Evolutionary conservation across 192 early-diverging fungal species (phyloP), one percentile per base, ranked within the genome.

Genomic region (Spizellomyces sp.): DNA sequence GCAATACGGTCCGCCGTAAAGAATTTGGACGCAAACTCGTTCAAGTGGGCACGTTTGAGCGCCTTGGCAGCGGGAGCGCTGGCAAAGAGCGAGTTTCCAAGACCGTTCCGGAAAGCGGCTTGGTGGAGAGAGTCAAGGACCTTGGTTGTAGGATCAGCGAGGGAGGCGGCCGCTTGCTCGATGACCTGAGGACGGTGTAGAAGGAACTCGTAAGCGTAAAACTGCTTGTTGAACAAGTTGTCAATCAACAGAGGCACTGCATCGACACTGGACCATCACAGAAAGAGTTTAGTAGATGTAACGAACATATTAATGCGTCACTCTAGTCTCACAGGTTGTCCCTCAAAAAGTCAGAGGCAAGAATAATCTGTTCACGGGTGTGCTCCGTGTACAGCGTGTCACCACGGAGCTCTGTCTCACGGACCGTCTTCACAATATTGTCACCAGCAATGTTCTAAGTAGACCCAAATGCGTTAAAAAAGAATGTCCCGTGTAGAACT

Each of bases 11-110:
- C 84, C 45, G 87, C 77, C 48, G 85, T 87, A 78, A 96, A 89
- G 61, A 90, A 80, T 55, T 85, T 74, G 57, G 81, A 67, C 56
- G 93, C 91, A 80, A 90, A 96, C 60, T 82, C 81, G 71, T 85
- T 86, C 73, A 99, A 83, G 44, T 88, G 81, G 50, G 88, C 85
- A 52, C 86, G 84, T 50, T 81, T 90, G 19, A 82, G 67, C 58
- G 87, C 77, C 15, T 90, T 82, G 66, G 89, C 75, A 65, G 81
- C 71, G 36, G 82, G 84, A n/a, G 86, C 71, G 64, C 84, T 78
- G 44, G 93, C 93, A 80, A 90, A 96, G 50, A 99, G 83, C 54
- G 94, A 89, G 92, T 96, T 96, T 60, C 97, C 97, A 71, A 99
- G 89, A 12, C 97, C 97, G 70, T 77, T 78, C 75, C 94, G 92